A percentile compares a stretch with the other conserved stretches of the same genome.
phyloP scores from a whole-genome alignment of 192 early-diverging fungal species.

The Mortierella claussenii region DNA sequence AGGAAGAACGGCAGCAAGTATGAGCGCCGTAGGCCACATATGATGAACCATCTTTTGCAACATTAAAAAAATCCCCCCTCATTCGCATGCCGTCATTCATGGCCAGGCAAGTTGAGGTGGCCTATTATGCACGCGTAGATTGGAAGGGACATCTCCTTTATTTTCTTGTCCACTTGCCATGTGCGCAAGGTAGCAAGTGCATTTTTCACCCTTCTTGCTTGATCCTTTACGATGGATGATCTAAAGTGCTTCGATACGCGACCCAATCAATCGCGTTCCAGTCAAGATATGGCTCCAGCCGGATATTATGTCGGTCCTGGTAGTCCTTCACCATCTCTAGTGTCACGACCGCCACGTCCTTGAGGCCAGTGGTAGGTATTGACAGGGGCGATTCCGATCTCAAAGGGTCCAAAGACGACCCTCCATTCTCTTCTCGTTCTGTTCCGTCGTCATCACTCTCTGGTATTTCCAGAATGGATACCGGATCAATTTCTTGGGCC shows the following conservation, averaged over 20 bases:
- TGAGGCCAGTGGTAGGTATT: not conserved
- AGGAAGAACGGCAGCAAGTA: too few species aligned
- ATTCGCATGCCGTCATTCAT: too few species aligned
- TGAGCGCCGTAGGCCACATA: too few species aligned
- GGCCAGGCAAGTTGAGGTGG: too few species aligned
- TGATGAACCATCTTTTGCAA: too few species aligned
- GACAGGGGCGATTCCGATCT: not conserved
- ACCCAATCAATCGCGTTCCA: slow-evolving; percentile 40
- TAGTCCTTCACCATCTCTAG: slow-evolving; percentile 48
- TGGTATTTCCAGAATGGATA: slow-evolving; percentile 29
- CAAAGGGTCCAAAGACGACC: not conserved
- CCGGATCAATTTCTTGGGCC: slow-evolving; percentile 20
- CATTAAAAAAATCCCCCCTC: too few species aligned
- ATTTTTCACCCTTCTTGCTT: not conserved
- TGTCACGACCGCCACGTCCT: slow-evolving; percentile 47
- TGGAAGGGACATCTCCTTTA: too few species aligned
- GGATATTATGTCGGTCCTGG: slow-evolving; percentile 41
- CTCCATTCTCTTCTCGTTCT: slow-evolving; percentile 2
- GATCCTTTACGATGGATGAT: not conserved
- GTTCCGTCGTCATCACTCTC: slow-evolving; percentile 31
- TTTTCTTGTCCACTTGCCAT: too few species aligned
- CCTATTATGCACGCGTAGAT: too few species aligned
- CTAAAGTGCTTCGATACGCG: slow-evolving; percentile 29
- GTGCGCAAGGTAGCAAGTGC: too few species aligned
- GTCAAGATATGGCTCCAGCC: slow-evolving; percentile 37